Percentiles rank a stretch among this genome's conserved stretches.
phyloP scores from a whole-genome alignment of 768 basidiomycete species.

The Baorangia bicolor region DNA sequence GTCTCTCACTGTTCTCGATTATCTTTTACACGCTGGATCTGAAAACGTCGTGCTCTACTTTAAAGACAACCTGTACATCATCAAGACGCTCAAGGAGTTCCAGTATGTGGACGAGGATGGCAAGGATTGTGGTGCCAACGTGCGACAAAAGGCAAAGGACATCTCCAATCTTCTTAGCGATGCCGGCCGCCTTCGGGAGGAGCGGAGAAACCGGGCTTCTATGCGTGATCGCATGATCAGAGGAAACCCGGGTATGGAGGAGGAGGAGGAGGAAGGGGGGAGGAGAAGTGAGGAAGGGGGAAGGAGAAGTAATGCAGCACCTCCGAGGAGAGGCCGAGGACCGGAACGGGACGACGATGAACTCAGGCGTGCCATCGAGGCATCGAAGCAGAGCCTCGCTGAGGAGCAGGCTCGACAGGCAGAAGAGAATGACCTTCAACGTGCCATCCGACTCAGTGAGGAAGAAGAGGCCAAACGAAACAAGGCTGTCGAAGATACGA shows the following conservation, averaged over 20 bases:
- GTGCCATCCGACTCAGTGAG: conserved; percentile 82
- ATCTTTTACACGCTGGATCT: conserved; percentile 92
- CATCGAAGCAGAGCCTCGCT: conserved; percentile 72
- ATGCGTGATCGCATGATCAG: conserved; percentile 96
- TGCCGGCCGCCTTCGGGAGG: conserved; percentile 78
- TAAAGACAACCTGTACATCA: conserved; percentile 93
- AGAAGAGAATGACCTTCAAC: conserved; percentile 81
- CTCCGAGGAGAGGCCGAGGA: conserved; percentile 17
- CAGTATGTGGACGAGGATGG: conserved; percentile 93
- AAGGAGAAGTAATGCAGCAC: conserved; percentile 12
- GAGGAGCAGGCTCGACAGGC: conserved; percentile 60
- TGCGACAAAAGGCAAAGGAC: conserved; percentile 96
- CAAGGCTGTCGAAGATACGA: conserved; percentile 70
- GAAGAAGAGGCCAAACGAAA: conserved; percentile 85
- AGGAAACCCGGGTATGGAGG: conserved; percentile 44
- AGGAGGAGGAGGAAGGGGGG: conserved; percentile 26
- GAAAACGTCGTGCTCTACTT: conserved; percentile 99
- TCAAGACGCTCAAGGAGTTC: conserved; percentile 99
- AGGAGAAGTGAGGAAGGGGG: background rate
- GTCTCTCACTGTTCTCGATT: conserved; percentile 93
- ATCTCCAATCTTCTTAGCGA: conserved; percentile 93
- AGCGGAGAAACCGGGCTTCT: conserved; percentile 76
- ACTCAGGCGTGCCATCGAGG: conserved; percentile 81
- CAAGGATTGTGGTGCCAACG: conserved; percentile 98
- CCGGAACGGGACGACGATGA: conserved; percentile 77